Evolutionary conservation across 2,329 filamentous ascomycete species (phyloP), one percentile per base, ranked within the genome.

Genomic region (Aureobasidium sp.): DNA sequence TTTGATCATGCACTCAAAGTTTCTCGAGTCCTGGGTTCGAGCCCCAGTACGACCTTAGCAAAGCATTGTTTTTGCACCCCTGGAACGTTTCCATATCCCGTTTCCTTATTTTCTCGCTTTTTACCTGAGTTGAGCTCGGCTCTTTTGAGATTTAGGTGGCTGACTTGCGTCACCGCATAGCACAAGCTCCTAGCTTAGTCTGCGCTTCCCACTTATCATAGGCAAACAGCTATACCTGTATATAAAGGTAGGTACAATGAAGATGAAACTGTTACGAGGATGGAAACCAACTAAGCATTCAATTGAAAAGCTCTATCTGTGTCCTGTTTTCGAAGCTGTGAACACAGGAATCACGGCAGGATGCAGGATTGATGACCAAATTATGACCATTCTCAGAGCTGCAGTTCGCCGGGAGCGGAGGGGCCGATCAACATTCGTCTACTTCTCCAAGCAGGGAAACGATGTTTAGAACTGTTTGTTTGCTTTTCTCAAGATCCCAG

Each of bases 11-110:
- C 8, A 3, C 5, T 22, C 35, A n/a, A 40, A 33, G 2, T 1
- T 61, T 61, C 58, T 33, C 12, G 58, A 53, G 39, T 44, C 58
- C 39, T 35, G 42, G 39, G 58, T 61, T 61, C 58, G 58, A 61
- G 14, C 48, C 58, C 48, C 42, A 35, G 39, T 53, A 61, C 37
- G 58, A 61, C 58, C 58, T 61, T 12, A 5, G 14, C 2, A 2
- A 31, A 22, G 0, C 37, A 5, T n/a, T 33, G 24, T 19, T 59
- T 59, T 49, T n/a, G 56, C 31, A 2, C 19, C 29, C 11, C 19
- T 22, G 2, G 4, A 2, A 4, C 37, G 14, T 15, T n/a, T n/a
- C n/a, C n/a, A n/a, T n/a, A n/a, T n/a, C n/a, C n/a, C n/a, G n/a
- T n/a, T n/a, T n/a, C n/a, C n/a, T n/a, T n/a, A n/a, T n/a, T n/a